Percentiles rank a stretch among this genome's conserved stretches.
phyloP scores from a whole-genome alignment of 2,329 filamentous ascomycete genomes.

The Myriosclerotinia duriaeana region DNA sequence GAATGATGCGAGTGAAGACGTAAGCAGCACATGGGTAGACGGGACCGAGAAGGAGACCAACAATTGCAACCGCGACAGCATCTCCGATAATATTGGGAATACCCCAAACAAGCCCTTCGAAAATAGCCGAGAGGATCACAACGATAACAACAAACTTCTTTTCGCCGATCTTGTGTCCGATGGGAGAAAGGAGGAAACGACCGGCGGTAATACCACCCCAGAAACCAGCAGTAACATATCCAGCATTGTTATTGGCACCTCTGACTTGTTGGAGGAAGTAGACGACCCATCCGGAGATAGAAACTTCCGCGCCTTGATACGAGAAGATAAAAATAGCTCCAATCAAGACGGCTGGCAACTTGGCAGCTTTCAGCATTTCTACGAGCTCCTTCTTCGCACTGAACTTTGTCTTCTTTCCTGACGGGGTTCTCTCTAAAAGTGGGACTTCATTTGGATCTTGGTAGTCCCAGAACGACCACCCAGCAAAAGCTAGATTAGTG shows the following conservation, averaged over 20 bases:
- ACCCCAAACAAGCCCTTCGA: constrained; percentile 77
- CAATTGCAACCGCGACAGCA: constrained; percentile 64
- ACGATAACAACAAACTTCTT: constrained; percentile 65
- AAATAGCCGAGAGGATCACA: constrained; percentile 59
- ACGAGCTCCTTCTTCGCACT: constrained; percentile 41
- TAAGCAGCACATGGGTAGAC: constrained; percentile 73
- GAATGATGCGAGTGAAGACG: constrained; percentile 61
- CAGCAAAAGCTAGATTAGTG: constrained; percentile 56
- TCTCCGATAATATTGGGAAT: constrained; percentile 73
- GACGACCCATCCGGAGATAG: constrained; percentile 83
- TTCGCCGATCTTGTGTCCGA: constrained; percentile 68
- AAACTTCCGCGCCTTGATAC: constrained; percentile 83
- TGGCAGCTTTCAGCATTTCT: constrained; percentile 48
- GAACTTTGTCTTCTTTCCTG: constrained; percentile 37
- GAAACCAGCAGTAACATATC: constrained; percentile 74
- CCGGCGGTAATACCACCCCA: constrained; percentile 75
- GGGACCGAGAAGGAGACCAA: constrained; percentile 75
- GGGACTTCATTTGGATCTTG: constrained; percentile 56
- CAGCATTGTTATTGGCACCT: constrained; percentile 68
- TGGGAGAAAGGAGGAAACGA: constrained; percentile 67
- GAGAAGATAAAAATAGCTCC: constrained; percentile 81
- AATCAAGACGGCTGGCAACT: constrained; percentile 60
- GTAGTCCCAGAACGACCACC: constrained; percentile 69
- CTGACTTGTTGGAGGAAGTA: constrained; percentile 76
- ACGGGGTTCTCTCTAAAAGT: constrained; percentile 47